A percentile compares a stretch with the other conserved stretches of the same genome.
Conservation (phyloP, 371 early-diverging fungal species). For the Coemansia sp. region DNA sequence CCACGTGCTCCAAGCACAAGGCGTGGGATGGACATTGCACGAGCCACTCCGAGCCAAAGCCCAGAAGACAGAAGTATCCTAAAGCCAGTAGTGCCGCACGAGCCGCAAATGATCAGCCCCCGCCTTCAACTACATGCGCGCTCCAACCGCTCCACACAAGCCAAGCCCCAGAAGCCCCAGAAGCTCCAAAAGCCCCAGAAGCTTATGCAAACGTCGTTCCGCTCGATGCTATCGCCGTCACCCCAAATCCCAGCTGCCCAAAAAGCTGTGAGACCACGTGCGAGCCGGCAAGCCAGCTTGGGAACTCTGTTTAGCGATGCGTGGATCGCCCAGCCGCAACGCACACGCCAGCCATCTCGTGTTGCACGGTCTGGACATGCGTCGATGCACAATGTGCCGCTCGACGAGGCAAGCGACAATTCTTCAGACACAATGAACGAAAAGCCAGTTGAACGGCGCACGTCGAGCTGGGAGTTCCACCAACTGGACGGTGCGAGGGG, state of each 20-base stretch:
- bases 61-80: not conserved
- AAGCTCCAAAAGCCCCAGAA: slow-evolving; percentile 14
- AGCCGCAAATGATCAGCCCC: slow-evolving; percentile 4
- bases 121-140: slow-evolving; percentile 3
- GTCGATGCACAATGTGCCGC: slow-evolving; percentile 15
- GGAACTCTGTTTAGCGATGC: slow-evolving; percentile 35
- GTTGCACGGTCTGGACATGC: not conserved
- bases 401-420: slow-evolving; percentile 1
- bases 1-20: not conserved
- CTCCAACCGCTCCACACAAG: not conserved
- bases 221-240: slow-evolving; percentile 16
- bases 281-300: slow-evolving; percentile 15
- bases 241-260: not conserved
- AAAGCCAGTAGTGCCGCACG: not conserved
- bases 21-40: not conserved
- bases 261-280: not conserved
- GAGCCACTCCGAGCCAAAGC: not conserved
- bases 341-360: not conserved
- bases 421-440: slow-evolving; percentile 1
- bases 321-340: slow-evolving; percentile 29
- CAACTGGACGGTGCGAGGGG: slow-evolving; percentile 12
- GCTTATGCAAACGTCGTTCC: slow-evolving; percentile 40
- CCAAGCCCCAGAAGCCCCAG: slow-evolving; percentile 3
- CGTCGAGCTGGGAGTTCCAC: slow-evolving; percentile 37
- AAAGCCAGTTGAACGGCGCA: not conserved